phyloP scores from a whole-genome alignment of 768 basidiomycete genomes.

The Pisolithus albus region DNA sequence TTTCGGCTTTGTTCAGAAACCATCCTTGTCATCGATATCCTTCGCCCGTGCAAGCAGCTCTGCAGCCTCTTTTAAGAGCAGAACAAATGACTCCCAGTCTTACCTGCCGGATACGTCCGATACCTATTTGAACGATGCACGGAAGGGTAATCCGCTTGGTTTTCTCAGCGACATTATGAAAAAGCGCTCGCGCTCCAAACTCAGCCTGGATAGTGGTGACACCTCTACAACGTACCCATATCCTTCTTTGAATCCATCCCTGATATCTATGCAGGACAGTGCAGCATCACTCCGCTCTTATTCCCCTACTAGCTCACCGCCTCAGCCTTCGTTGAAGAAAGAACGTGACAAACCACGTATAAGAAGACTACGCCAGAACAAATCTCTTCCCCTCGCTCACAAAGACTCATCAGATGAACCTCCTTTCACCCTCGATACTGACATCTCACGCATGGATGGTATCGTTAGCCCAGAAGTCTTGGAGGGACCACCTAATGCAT shows the following conservation, averaged over 20 bases:
- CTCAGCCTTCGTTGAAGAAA: conserved; percentile 17
- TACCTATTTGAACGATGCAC: conserved; percentile 30
- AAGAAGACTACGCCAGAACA: conserved; percentile 19
- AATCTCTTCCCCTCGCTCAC: conserved; percentile 11
- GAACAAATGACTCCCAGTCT: conserved; percentile 26
- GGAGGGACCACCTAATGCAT: conserved; percentile 13
- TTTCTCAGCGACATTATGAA: conserved; percentile 36
- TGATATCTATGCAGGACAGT: conserved; percentile 18
- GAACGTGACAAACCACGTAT: conserved; percentile 20
- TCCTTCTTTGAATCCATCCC: conserved; percentile 34
- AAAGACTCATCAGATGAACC: conserved; percentile 29
- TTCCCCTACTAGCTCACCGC: conserved; percentile 8
- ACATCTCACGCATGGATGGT: conserved; percentile 64
- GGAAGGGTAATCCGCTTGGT: conserved; percentile 43
- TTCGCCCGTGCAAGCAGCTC: conserved; percentile 29
- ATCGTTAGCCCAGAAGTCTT: conserved; percentile 48
- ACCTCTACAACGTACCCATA: conserved; percentile 26
- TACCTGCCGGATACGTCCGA: conserved; percentile 24
- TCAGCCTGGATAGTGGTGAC: conserved; percentile 28
- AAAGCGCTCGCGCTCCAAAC: conserved; percentile 34
- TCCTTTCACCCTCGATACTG: conserved; percentile 19
- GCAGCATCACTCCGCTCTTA: background rate
- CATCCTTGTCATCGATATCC: conserved; percentile 32
- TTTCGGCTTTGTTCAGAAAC: conserved; percentile 24
- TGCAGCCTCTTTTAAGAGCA: conserved; percentile 22